Percentiles rank a stretch among this genome's conserved stretches.
Conservation (phyloP, 1,284 basidiomycete genomes). For the Cutaneotrichosporon cavernicola region DNA sequence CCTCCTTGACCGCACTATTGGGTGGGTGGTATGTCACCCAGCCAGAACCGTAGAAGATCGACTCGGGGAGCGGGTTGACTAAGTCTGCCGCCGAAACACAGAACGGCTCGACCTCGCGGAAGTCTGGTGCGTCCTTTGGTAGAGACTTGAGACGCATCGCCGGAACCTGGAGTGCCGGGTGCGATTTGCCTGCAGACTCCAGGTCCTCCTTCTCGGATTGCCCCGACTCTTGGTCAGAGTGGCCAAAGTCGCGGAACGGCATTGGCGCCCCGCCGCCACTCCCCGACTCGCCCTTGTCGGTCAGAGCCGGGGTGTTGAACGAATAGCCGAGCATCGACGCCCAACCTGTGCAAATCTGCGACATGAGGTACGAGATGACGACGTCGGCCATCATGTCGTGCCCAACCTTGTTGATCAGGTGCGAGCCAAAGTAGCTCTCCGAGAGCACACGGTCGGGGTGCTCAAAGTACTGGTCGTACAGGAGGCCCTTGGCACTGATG, state of each 20-base stretch:
- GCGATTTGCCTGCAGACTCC: constrained; percentile 21
- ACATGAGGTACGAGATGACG: constrained; percentile 80
- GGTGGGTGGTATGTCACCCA: constrained; percentile 76
- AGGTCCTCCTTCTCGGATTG: constrained; percentile 28
- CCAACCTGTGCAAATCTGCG: constrained; percentile 83
- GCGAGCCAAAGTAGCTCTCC: constrained; percentile 71
- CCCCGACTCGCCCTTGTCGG: constrained; percentile 8
- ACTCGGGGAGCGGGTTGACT: constrained; percentile 86
- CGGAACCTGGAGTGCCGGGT: constrained; percentile 61
- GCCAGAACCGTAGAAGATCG: constrained; percentile 83
- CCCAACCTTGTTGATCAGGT: constrained; percentile 75
- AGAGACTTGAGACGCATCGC: constrained; percentile 70
- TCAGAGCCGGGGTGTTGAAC: constrained; percentile 58
- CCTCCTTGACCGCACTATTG: constrained; percentile 55
- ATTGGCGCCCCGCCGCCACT: constrained; percentile 9
- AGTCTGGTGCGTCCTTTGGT: constrained; percentile 62
- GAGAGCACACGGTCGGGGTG: constrained; percentile 67
- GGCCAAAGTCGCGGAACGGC: constrained; percentile 47
- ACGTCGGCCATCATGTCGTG: constrained; percentile 83
- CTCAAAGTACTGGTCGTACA: constrained; percentile 77
- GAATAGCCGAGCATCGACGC: constrained; percentile 64
- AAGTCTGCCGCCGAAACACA: constrained; percentile 91
- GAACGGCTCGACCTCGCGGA: constrained; percentile 80
- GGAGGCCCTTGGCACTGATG: constrained; percentile 73
- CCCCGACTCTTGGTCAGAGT: constrained; percentile 45